Conservation (phyloP, 179 eudicot genomes). For the Sideroxylon spinosum region DNA sequence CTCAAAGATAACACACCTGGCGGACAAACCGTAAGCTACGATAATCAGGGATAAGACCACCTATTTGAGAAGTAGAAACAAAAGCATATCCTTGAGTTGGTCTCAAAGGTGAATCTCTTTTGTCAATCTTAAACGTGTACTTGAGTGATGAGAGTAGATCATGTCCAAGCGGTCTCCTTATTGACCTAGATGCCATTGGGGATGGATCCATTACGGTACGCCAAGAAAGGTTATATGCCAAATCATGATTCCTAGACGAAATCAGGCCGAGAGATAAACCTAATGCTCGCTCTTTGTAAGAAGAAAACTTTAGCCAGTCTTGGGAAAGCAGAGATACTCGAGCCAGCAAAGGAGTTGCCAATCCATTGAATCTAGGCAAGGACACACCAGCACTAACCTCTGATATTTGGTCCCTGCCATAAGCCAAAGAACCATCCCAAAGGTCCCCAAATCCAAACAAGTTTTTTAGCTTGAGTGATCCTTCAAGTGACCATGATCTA, state of each 20-base stretch:
- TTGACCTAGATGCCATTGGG: slow-evolving; percentile 63
- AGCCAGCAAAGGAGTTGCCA: slow-evolving; percentile 55
- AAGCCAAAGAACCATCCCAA: slow-evolving; percentile 73
- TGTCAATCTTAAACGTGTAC: slow-evolving; percentile 69
- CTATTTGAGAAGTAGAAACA: slow-evolving; percentile 58
- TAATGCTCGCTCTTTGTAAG: slow-evolving; percentile 63
- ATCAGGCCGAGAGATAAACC: slow-evolving; percentile 72
- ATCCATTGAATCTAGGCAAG: slow-evolving; percentile 53
- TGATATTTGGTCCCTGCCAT: slow-evolving; percentile 73
- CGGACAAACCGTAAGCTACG: slow-evolving; percentile 65
- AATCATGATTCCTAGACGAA: slow-evolving; percentile 60
- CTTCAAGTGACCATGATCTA: slow-evolving; percentile 75
- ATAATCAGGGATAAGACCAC: slow-evolving; percentile 75
- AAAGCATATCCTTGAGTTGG: slow-evolving; percentile 85
- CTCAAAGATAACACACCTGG: slow-evolving; percentile 46
- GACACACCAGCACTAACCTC: slow-evolving; percentile 72
- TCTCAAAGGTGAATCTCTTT: slow-evolving; percentile 63
- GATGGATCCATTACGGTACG: slow-evolving; percentile 76
- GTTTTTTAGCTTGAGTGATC: slow-evolving; percentile 68
- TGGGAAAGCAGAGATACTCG: slow-evolving; percentile 70
- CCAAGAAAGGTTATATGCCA: slow-evolving; percentile 66
- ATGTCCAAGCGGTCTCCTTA: slow-evolving; percentile 88
- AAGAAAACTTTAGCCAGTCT: slow-evolving; percentile 80
- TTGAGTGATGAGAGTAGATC: slow-evolving; percentile 65
- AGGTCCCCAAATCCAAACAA: slow-evolving; percentile 76